phyloP scores from a whole-genome alignment of 1,139 yeast species.

The Taphrina populina region DNA sequence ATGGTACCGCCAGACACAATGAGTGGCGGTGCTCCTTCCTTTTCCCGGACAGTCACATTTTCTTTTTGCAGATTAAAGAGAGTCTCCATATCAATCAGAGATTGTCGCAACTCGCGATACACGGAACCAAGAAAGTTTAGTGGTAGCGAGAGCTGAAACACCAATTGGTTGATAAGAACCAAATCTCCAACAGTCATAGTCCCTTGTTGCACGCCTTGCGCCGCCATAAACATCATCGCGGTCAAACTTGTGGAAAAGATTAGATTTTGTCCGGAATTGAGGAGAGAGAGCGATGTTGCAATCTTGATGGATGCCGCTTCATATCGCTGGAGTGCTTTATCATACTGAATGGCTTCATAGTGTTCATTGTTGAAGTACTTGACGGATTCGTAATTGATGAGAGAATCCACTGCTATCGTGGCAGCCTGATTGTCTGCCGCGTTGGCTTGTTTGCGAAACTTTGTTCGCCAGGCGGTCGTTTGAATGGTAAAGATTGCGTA shows the following conservation, averaged over 20 bases:
- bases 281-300: conserved; percentile 86
- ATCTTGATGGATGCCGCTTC: conserved; percentile 83
- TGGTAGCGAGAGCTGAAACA: conserved; percentile 92
- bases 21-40: conserved; percentile 62
- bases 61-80: conserved; percentile 78
- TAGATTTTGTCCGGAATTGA: conserved; percentile 88
- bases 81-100: conserved; percentile 88
- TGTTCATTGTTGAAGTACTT: conserved; percentile 89
- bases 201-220: conserved; percentile 83
- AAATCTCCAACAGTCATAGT: conserved; percentile 87
- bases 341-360: conserved; percentile 76
- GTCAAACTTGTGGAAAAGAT: conserved; percentile 91
- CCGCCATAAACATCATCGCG: conserved; percentile 99
- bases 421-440: conserved; percentile 94
- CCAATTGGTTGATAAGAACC: conserved; percentile 92
- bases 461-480: conserved; percentile 96
- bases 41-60: conserved; percentile 63
- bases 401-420: conserved; percentile 86
- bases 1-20: conserved; percentile 65
- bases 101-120: conserved; percentile 78
- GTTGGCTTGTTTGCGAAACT: conserved; percentile 85
- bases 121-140: conserved; percentile 92
- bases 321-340: conserved; percentile 68
- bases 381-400: conserved; percentile 91
- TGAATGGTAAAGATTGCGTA: conserved; percentile 82